Percentiles rank a stretch among this genome's conserved stretches.
phyloP scores from a whole-genome alignment of 2,329 filamentous ascomycete species.

The Aspergillus melleus region DNA sequence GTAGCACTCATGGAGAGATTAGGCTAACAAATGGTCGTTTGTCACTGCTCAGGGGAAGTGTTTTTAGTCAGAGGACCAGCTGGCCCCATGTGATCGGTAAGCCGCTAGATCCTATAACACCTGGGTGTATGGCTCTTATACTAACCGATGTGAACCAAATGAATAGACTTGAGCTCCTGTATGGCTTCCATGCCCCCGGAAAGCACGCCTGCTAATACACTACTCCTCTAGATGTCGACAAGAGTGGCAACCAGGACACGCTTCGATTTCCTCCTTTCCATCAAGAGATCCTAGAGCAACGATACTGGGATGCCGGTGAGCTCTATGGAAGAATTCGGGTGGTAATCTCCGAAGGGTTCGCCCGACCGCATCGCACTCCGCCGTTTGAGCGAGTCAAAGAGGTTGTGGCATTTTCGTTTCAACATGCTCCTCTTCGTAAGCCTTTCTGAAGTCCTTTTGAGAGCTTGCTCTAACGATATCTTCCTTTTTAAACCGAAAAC shows the following conservation, averaged over 20 bases:
- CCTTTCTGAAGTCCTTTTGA: constrained; percentile 7
- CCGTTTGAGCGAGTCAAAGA: constrained; percentile 70
- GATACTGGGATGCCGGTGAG: constrained; percentile 70
- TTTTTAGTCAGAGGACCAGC: constrained; percentile 52
- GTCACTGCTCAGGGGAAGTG: constrained; percentile 50
- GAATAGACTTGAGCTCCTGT: constrained; percentile 39
- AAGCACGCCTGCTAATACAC: constrained; percentile 1
- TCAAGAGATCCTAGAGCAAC: constrained; percentile 66
- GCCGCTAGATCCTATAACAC: constrained; percentile 17
- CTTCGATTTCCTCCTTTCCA: constrained; percentile 74
- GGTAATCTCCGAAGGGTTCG: constrained; percentile 71
- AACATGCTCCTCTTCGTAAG: constrained; percentile 76
- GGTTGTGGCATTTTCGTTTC: constrained; percentile 76
- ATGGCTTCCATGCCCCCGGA: constrained; percentile 9
- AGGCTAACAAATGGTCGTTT: neutral
- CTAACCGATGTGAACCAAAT: neutral
- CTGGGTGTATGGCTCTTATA: neutral
- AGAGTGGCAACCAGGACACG: constrained; percentile 58
- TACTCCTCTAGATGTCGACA: constrained; percentile 43
- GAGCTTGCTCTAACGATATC: neutral
- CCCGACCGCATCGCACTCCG: constrained; percentile 45
- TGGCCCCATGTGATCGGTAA: constrained; percentile 57
- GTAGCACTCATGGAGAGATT: neutral
- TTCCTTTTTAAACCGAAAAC: constrained; percentile 14
- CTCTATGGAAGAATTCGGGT: constrained; percentile 73